Base-by-base conservation (phyloP, 225 moss, liverwort and hornwort species). In the Rhytidiadelphus loreus region DNA sequence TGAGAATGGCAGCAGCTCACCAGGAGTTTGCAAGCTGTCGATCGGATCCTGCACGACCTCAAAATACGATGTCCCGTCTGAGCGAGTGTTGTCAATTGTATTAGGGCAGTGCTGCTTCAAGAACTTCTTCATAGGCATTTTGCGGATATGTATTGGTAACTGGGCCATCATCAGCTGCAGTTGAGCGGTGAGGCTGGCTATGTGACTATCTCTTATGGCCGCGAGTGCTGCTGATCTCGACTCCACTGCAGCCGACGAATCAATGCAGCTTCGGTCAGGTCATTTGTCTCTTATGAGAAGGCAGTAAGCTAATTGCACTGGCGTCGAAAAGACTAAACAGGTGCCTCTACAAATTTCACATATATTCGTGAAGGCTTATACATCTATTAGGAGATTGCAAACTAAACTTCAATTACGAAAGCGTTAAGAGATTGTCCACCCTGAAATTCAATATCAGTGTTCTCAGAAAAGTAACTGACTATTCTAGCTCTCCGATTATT, bases 121-220 rank as follows among this genome's bases (percentile, higher is more conserved):
- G 80, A 92, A 94, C 85, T 89, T 70, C 88, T 82, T 88, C 86
- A 92, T 83, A 21, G 94, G 90, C 94, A 94, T 92, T 87, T 91
- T 89, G 83, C 91, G 94, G 56, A 92, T 90, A 44, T 92, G 90
- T 26, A 56, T 83, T 12, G 92, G 94, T 28, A 90, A 86, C 62
- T 63, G 83, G 32, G 87, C 86, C 84, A 90, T 62, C 75, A 90
- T 44, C 83, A 91, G 37, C 80, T 92, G 83, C 58, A 92, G 71
- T 53, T 90, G 85, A 26, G 75, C 64, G 59, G 89, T 86, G 52
- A 83, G 50, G 43, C 90, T 88, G 75, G 89, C 87, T 52, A 63
- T 81, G 87, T 94, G 83, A 85, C 87, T 87, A 58, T 94, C 89
- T 29, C 87, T 80, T 62, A 91, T 90, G 39, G 87, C 94, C 63